Percentiles rank a stretch among this genome's conserved stretches.
Conservation (phyloP, 257 asterid genomes). For the Capsicum pubescens region DNA sequence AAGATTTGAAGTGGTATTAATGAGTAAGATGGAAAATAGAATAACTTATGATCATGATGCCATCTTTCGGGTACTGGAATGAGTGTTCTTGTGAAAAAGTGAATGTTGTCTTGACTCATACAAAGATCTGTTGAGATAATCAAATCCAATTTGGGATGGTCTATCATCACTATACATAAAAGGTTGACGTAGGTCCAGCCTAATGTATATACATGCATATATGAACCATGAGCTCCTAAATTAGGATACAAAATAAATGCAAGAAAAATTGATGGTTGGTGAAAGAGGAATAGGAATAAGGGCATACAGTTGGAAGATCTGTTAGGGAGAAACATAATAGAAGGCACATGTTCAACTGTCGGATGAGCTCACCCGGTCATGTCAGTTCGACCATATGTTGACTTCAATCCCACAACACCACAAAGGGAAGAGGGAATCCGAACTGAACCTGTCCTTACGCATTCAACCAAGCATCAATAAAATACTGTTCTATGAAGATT, state of each 20-base stretch:
- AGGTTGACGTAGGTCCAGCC: background rate
- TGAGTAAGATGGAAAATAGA: background rate
- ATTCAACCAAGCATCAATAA: slow-evolving; percentile 33
- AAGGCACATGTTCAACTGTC: background rate
- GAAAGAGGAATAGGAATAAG: background rate
- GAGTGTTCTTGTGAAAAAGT: background rate
- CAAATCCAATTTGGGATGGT: background rate
- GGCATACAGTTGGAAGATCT: background rate
- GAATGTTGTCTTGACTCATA: background rate
- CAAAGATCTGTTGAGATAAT: background rate
- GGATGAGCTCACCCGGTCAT: slow-evolving; percentile 69
- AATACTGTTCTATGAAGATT: slow-evolving; percentile 26
- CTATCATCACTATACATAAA: background rate
- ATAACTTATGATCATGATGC: background rate
- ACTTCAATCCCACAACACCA: slow-evolving; percentile 93
- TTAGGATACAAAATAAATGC: background rate
- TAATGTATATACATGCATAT: background rate
- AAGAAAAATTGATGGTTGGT: background rate
- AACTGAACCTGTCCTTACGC: slow-evolving; percentile 72
- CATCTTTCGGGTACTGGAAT: background rate
- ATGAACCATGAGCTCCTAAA: slow-evolving; percentile 3
- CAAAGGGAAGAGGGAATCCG: slow-evolving; percentile 97
- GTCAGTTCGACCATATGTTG: slow-evolving; percentile 89
- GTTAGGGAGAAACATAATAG: background rate
- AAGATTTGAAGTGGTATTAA: too few relatives aligned